Percentiles rank a stretch among this genome's conserved stretches.
Evolutionary conservation across 2,329 filamentous ascomycete genomes (phyloP).

Genomic region (Fusarium bactridioides): DNA sequence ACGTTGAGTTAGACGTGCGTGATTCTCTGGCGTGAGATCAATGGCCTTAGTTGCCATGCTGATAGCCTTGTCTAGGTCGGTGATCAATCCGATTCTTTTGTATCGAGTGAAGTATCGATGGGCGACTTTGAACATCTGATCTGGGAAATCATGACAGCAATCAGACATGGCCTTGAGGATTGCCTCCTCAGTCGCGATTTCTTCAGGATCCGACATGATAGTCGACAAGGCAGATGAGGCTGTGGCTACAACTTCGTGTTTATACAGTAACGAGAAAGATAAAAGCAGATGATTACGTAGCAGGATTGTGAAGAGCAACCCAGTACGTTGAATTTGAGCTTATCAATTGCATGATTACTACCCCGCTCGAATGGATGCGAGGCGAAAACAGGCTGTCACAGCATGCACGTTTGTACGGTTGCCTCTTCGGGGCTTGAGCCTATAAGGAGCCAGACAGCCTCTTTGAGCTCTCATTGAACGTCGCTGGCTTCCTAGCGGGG

Average conservation of each 20-base stretch:
- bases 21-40: background rate
- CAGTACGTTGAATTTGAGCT: background rate
- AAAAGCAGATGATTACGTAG: background rate
- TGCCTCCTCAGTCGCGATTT: background rate
- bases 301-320: background rate
- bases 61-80: background rate
- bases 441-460: background rate
- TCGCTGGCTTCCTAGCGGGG: background rate
- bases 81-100: background rate
- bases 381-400: background rate
- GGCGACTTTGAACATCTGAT: background rate
- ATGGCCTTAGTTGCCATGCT: background rate
- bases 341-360: background rate
- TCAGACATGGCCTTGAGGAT: background rate
- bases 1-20: background rate
- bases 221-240: background rate
- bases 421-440: background rate
- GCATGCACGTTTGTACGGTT: background rate
- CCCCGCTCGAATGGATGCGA: background rate
- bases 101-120: background rate
- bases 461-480: background rate
- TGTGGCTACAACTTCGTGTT: too few relatives aligned
- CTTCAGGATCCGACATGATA: background rate
- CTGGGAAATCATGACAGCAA: background rate
- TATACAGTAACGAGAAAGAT: background rate